These are phyloP conservation scores for Dictyostelium capitatum DNA, from an alignment of 78 protist genomes.

Conservation along the genomic window DNA sequence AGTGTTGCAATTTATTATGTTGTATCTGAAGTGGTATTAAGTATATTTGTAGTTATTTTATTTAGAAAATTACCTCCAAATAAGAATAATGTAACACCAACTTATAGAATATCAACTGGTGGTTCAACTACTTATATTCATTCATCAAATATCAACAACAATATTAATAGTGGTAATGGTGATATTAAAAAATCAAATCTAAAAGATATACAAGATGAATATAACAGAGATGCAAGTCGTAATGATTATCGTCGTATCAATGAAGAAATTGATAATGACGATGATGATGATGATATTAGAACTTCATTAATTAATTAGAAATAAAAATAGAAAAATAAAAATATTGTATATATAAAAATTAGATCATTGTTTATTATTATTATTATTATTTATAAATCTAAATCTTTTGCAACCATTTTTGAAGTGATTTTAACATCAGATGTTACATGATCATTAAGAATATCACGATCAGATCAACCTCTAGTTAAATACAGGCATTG, in stretches of 20 bases:
- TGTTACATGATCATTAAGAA: too few species aligned
- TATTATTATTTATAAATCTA: neutral
- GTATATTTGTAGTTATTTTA: slow-evolving; percentile 41
- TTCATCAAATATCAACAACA: neutral
- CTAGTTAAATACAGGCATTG: slow-evolving; percentile 61
- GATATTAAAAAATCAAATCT: neutral
- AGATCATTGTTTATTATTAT: neutral
- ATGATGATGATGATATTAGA: neutral
- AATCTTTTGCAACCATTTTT: too few species aligned
- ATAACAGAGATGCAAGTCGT: neutral
- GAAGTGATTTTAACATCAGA: too few species aligned
- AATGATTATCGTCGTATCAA: too few species aligned
- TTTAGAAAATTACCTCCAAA: slow-evolving; percentile 76
- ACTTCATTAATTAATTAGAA: neutral
- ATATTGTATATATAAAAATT: neutral
- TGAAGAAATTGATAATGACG: neutral
- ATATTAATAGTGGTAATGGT: neutral
- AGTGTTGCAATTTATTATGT: slow-evolving; percentile 49
- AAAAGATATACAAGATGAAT: neutral
- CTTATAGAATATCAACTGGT: slow-evolving; percentile 12
- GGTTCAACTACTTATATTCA: neutral
- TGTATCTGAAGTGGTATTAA: slow-evolving; percentile 38
- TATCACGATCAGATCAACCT: too few species aligned
- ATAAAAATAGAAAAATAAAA: neutral
- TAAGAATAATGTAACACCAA: neutral